Percentiles rank a stretch among this genome's conserved stretches.
phyloP scores from a whole-genome alignment of 208 protist species.

The Leishmania lainsoni region DNA sequence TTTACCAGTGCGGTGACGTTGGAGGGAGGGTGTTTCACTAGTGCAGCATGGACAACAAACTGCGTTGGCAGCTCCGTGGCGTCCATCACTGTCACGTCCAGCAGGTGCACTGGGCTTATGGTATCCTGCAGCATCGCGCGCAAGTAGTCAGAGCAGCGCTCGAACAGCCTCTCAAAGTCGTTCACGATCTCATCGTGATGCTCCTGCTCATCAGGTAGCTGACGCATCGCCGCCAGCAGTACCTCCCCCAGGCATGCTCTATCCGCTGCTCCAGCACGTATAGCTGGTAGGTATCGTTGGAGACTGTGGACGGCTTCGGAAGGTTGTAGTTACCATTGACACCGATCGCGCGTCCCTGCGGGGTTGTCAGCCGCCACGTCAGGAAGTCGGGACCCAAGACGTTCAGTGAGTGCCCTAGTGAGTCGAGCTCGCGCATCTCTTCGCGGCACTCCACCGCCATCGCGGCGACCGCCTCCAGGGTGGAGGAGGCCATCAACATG shows the following conservation, averaged over 20 bases:
- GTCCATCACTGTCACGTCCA: constrained; percentile 35
- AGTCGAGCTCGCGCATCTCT: constrained; percentile 38
- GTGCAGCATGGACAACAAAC: constrained; percentile 52
- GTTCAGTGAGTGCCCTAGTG: constrained; percentile 34
- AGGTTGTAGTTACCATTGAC: constrained; percentile 32
- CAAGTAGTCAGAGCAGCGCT: constrained; percentile 64
- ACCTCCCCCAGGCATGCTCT: constrained; percentile 65
- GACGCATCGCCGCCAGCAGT: constrained; percentile 55
- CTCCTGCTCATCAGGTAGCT: constrained; percentile 65
- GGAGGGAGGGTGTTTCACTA: constrained; percentile 50
- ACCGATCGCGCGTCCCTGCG: constrained; percentile 22
- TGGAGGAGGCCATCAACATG: constrained; percentile 53
- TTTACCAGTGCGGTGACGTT: constrained; percentile 40
- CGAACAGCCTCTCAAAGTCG: constrained; percentile 64
- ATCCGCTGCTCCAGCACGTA: constrained; percentile 37
- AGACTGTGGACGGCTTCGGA: constrained; percentile 25
- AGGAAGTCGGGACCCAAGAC: constrained; percentile 51
- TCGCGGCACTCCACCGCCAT: constrained; percentile 25
- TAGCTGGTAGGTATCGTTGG: constrained; percentile 18
- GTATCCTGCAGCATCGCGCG: constrained; percentile 46
- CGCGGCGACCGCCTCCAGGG: constrained; percentile 39
- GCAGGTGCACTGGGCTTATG: constrained; percentile 38
- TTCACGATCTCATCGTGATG: constrained; percentile 72
- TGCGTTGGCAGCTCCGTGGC: constrained; percentile 34
- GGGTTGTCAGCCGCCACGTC: constrained; percentile 30